These are phyloP conservation scores for Boletus eberwhitei DNA, from an alignment of 768 basidiomycete genomes.

Conservation along the genomic window DNA sequence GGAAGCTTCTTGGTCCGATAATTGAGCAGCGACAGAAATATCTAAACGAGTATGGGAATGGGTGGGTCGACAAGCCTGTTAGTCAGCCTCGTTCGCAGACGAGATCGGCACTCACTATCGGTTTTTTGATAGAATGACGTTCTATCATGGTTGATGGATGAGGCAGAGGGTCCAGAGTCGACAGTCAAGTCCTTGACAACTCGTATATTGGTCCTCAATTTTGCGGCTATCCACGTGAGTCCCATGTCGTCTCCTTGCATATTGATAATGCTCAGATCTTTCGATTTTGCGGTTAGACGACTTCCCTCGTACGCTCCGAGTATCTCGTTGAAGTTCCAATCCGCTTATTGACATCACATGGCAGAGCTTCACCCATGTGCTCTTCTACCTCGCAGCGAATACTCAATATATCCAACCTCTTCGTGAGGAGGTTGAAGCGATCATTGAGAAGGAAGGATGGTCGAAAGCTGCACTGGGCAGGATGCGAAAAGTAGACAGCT, in stretches of 20 bases:
- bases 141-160: too few species aligned
- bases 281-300: too few species aligned
- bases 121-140: too few species aligned
- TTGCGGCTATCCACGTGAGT: too few species aligned
- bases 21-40: conserved; percentile 26
- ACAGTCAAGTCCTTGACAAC: too few species aligned
- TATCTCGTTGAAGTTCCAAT: not conserved
- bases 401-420: conserved; percentile 34
- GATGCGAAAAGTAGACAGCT: conserved; percentile 39
- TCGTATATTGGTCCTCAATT: too few species aligned
- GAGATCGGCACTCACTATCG: not conserved
- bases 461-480: conserved; percentile 15
- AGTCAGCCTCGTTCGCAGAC: too few species aligned
- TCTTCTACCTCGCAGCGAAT: conserved; percentile 35
- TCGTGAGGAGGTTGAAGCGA: conserved; percentile 20
- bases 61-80: conserved; percentile 25
- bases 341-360: conserved; percentile 10
- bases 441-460: conserved; percentile 6
- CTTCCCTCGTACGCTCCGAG: too few species aligned
- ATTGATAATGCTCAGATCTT: too few species aligned
- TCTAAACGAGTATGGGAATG: conserved; percentile 19
- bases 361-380: conserved; percentile 17
- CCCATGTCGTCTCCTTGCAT: too few species aligned
- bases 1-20: conserved; percentile 25
- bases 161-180: too few species aligned